phyloP scores from a whole-genome alignment of 2,329 filamentous ascomycete species.

The Cladosporium cucumerinum region DNA sequence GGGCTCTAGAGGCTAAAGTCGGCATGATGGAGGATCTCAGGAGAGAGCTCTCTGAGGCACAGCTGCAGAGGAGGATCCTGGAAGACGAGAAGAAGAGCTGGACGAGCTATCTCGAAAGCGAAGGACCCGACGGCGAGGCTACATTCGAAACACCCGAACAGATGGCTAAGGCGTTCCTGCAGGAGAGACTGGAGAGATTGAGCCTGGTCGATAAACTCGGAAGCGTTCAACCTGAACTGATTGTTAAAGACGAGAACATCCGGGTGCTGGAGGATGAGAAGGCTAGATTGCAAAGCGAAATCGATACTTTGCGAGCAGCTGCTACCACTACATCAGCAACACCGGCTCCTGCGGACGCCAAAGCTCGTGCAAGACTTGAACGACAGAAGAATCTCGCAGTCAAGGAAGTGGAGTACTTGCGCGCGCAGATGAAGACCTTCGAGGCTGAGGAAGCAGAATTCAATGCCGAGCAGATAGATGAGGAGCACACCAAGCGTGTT shows the following conservation, averaged over 20 bases:
- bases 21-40: constrained; percentile 71
- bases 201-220: constrained; percentile 79
- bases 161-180: constrained; percentile 77
- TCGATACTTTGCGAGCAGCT: constrained; percentile 62
- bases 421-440: constrained; percentile 82
- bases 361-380: constrained; percentile 72
- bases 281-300: constrained; percentile 59
- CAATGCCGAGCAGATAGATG: constrained; percentile 74
- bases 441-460: constrained; percentile 86
- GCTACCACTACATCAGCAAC: constrained; percentile 38
- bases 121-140: constrained; percentile 57
- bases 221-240: constrained; percentile 70
- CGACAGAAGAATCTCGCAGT: constrained; percentile 79
- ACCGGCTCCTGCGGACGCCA: constrained; percentile 51
- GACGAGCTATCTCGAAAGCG: constrained; percentile 76
- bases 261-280: constrained; percentile 69
- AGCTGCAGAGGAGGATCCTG: constrained; percentile 77
- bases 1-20: constrained; percentile 72
- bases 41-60: constrained; percentile 72
- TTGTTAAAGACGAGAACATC: constrained; percentile 73
- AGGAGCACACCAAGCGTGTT: constrained; percentile 69
- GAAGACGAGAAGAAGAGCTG: constrained; percentile 86
- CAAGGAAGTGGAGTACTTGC: constrained; percentile 91
- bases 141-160: constrained; percentile 87
- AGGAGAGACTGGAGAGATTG: constrained; percentile 75